These are phyloP conservation scores for Paramyrothecium sp. DNA, from an alignment of 2,329 filamentous ascomycete genomes.

Conservation along the genomic window DNA sequence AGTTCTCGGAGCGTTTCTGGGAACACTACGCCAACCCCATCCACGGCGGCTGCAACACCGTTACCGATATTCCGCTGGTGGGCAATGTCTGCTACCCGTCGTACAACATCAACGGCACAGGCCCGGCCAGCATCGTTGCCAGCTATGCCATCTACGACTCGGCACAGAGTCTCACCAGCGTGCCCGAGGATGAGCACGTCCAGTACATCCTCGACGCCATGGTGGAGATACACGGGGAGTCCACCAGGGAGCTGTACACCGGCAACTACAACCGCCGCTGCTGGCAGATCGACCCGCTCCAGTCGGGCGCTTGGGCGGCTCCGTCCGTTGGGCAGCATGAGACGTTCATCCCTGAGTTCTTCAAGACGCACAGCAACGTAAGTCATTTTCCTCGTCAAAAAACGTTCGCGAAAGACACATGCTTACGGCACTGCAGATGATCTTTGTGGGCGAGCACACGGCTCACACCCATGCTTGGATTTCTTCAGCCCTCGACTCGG, in stretches of 20 bases:
- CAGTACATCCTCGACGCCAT: slow-evolving; percentile 5
- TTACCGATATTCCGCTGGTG: slow-evolving; percentile 58
- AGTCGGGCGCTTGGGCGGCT: slow-evolving; percentile 50
- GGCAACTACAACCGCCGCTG: slow-evolving; percentile 5
- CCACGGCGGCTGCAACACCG: slow-evolving; percentile 59
- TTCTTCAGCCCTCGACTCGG: slow-evolving; percentile 64
- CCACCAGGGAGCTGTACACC: slow-evolving; percentile 5
- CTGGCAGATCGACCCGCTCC: slow-evolving; percentile 4
- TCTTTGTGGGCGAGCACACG: slow-evolving; percentile 69
- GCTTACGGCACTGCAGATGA: slow-evolving; percentile 38
- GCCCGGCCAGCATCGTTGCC: slow-evolving; percentile 61
- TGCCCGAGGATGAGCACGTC: slow-evolving; percentile 48
- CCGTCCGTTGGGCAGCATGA: slow-evolving; percentile 65
- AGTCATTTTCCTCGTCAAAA: slow-evolving; percentile 10
- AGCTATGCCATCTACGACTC: slow-evolving; percentile 52
- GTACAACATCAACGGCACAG: slow-evolving; percentile 63
- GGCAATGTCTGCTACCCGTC: slow-evolving; percentile 65
- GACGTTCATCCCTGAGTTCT: slow-evolving; percentile 70
- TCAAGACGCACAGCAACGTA: slow-evolving; percentile 61
- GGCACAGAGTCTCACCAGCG: slow-evolving; percentile 37
- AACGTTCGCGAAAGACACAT: background rate
- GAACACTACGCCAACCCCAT: slow-evolving; percentile 53
- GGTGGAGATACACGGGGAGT: slow-evolving; percentile 6
- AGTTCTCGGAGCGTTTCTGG: slow-evolving; percentile 66
- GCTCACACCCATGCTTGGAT: slow-evolving; percentile 73